Conservation (phyloP, 495 filamentous ascomycete species). For the Aspergillus nidulans region DNA sequence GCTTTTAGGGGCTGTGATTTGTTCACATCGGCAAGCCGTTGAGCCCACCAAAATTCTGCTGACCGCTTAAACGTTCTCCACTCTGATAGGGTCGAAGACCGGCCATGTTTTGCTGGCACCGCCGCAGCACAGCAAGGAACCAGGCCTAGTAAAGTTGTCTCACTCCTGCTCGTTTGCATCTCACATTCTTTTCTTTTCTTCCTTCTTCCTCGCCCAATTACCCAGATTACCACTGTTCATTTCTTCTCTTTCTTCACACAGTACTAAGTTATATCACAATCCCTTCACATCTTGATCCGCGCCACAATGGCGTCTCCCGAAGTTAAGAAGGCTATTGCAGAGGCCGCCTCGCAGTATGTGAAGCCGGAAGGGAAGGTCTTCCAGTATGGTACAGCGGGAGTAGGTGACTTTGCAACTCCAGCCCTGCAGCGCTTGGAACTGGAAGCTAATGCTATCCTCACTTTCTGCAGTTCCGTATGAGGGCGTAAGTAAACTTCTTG, state of each 20-base stretch:
- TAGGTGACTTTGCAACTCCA: conserved; percentile 37
- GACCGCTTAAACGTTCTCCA: conserved; percentile 28
- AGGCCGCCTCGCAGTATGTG: conserved; percentile 46
- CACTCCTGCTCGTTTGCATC: conserved; percentile 21
- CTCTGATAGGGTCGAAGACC: background rate
- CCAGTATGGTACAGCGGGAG: conserved; percentile 92
- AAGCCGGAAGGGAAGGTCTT: conserved; percentile 70
- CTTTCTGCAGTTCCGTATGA: conserved; percentile 65
- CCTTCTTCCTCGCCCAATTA: conserved; percentile 16
- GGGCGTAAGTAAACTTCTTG: conserved; percentile 54
- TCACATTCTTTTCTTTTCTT: conserved; percentile 23
- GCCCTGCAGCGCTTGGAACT: conserved; percentile 9
- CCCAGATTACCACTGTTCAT: conserved; percentile 13
- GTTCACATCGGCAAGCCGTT: conserved; percentile 5
- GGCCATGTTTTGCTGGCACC: background rate
- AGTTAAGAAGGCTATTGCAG: conserved; percentile 41
- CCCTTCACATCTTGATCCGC: conserved; percentile 15
- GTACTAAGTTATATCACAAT: background rate
- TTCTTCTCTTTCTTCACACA: conserved; percentile 3
- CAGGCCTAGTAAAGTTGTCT: conserved; percentile 16
- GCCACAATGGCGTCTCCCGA: conserved; percentile 45
- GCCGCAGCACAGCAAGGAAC: background rate
- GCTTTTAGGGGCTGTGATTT: background rate
- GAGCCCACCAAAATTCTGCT: conserved; percentile 19
- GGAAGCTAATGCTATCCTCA: conserved; percentile 14